Conservation (phyloP, 768 basidiomycete species). For the Nidularia sp. region DNA sequence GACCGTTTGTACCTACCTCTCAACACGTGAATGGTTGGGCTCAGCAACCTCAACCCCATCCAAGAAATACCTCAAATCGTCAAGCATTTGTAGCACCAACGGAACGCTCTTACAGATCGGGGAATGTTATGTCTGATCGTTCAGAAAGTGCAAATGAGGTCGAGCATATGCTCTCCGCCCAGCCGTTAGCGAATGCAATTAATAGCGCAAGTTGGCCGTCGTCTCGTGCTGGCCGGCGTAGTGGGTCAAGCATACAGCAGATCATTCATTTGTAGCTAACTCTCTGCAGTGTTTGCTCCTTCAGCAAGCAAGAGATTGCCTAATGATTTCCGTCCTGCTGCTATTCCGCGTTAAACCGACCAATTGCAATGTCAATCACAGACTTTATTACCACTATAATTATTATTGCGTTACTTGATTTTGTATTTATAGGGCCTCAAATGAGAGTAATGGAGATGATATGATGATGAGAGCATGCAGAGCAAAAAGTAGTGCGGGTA, state of each 20-base stretch:
- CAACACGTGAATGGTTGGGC: conserved; percentile 21
- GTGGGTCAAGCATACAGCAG: not conserved
- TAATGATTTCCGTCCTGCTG: conserved; percentile 43
- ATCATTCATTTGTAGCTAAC: not conserved
- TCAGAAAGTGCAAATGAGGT: conserved; percentile 72
- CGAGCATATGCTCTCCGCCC: conserved; percentile 65
- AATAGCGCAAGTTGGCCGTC: not conserved
- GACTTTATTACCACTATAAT: too few species aligned
- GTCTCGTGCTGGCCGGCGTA: not conserved
- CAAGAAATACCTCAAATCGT: conserved; percentile 38
- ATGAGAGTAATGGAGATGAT: too few species aligned
- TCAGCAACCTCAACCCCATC: conserved; percentile 21
- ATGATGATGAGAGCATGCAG: too few species aligned
- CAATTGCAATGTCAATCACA: too few species aligned
- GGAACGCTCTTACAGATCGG: conserved; percentile 39
- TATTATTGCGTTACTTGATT: too few species aligned
- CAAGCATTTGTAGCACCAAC: conserved; percentile 38
- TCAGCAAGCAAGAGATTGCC: conserved; percentile 27
- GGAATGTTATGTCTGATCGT: conserved; percentile 49
- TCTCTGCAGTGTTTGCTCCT: conserved; percentile 37
- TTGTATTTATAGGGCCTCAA: too few species aligned
- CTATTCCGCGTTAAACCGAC: too few species aligned
- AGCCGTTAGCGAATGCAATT: conserved; percentile 21
- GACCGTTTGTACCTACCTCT: conserved; percentile 18
- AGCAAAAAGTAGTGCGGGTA: too few species aligned